A percentile compares a stretch with the other conserved stretches of the same genome.
phyloP scores from a whole-genome alignment of 495 filamentous ascomycete species.

The Aspergillus asperescens region DNA sequence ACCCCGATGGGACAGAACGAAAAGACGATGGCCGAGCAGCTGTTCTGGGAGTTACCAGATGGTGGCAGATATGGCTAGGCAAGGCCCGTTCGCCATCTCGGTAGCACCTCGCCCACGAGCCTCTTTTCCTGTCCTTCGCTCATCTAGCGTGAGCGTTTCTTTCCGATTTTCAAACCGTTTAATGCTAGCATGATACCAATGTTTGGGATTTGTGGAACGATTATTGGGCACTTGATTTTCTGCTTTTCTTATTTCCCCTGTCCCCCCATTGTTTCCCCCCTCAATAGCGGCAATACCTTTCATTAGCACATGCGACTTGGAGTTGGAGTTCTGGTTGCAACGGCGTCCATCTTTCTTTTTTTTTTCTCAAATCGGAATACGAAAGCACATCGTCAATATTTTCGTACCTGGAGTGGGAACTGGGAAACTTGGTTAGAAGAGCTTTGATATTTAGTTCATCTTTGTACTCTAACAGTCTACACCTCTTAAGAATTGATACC shows the following conservation, averaged over 20 bases:
- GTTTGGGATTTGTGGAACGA: constrained; percentile 28
- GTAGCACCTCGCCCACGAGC: constrained; percentile 2
- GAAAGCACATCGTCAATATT: constrained; percentile 1
- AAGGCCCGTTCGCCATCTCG: constrained; percentile 31
- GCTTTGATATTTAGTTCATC: background rate
- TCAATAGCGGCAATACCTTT: background rate
- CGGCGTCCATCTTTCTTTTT: constrained; percentile 2
- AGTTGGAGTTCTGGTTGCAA: constrained; percentile 3
- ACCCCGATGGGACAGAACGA: constrained; percentile 58
- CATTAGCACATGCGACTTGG: background rate
- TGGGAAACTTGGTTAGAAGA: background rate
- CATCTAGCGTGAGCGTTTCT: constrained; percentile 15
- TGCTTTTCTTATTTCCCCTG: background rate
- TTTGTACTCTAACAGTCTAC: constrained; percentile 17
- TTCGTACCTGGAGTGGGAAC: background rate
- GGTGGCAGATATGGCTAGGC: constrained; percentile 58
- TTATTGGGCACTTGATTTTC: constrained; percentile 8
- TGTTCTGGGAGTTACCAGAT: constrained; percentile 53
- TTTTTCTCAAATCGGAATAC: constrained; percentile 2
- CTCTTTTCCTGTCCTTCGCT: background rate
- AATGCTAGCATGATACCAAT: constrained; percentile 29
- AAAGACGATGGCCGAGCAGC: constrained; percentile 57
- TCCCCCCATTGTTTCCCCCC: background rate
- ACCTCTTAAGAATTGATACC: constrained; percentile 21
- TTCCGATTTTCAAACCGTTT: constrained; percentile 12